These are phyloP conservation scores for Nicotiana tabacum DNA, from an alignment of 257 asterid species.

Conservation along the genomic window DNA sequence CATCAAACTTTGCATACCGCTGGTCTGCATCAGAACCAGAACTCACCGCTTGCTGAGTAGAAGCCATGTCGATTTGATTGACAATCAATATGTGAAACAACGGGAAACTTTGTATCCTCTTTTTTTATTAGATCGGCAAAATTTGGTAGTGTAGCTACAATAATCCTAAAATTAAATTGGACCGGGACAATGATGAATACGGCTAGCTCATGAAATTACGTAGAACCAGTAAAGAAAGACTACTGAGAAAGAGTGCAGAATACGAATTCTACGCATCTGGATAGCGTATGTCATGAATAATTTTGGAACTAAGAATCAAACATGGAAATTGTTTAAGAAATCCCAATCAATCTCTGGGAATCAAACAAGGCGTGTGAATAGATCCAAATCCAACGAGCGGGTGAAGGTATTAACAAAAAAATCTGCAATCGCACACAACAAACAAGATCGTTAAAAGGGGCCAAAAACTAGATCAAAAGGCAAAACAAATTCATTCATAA, in stretches of 20 bases:
- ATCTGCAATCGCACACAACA: neutral
- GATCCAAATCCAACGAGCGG: neutral
- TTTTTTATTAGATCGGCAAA: neutral
- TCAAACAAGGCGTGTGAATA: neutral
- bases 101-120: neutral
- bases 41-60: slow-evolving; percentile 32
- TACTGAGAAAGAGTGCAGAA: slow-evolving; percentile 85
- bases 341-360: neutral
- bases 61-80: slow-evolving; percentile 23
- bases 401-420: neutral
- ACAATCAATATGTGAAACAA: neutral
- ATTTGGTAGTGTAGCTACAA: slow-evolving; percentile 1
- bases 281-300: slow-evolving; percentile 29
- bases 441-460: neutral
- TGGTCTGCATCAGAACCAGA: slow-evolving; percentile 38
- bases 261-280: slow-evolving; percentile 54
- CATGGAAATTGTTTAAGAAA: neutral
- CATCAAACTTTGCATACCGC: slow-evolving; percentile 34
- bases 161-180: neutral
- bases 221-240: slow-evolving; percentile 90
- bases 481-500: neutral
- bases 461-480: neutral
- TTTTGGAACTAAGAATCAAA: slow-evolving; percentile 1
- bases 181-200: neutral
- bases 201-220: slow-evolving; percentile 60